Evolutionary conservation across 306 rosid species (phyloP).

Genomic region (Cicer bijugum): DNA sequence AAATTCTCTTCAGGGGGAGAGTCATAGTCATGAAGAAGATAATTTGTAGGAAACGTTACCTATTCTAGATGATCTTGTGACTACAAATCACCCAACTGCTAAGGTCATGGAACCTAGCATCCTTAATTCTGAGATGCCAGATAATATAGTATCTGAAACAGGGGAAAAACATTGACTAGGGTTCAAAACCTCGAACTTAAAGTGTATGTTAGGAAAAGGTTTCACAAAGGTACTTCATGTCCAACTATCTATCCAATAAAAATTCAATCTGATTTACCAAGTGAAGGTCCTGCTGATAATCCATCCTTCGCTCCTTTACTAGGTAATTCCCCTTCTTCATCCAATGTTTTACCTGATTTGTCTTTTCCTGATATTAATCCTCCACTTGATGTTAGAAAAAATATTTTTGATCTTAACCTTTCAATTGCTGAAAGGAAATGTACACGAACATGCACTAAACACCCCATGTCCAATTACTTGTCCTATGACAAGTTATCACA

Average conservation of each 20-base stretch:
- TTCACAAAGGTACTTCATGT: neutral
- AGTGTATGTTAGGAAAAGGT: neutral
- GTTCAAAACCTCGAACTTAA: neutral
- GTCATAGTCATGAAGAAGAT: neutral
- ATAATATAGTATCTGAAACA: neutral
- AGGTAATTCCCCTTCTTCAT: neutral
- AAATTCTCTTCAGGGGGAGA: neutral
- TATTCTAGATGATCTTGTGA: neutral
- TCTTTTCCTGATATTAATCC: too few species aligned
- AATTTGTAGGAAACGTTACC: neutral
- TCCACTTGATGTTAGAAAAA: too few species aligned
- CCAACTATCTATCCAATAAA: neutral
- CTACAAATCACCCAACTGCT: neutral
- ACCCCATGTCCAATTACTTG: too few species aligned
- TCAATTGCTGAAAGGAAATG: too few species aligned
- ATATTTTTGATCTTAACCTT: neutral
- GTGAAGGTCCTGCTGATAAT: too few species aligned
- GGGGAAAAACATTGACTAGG: neutral
- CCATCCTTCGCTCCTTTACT: too few species aligned
- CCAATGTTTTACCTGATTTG: neutral
- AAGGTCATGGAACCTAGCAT: neutral
- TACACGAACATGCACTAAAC: too few species aligned
- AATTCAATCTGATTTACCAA: neutral
- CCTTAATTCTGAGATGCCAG: neutral
- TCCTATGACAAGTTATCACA: too few species aligned